These are phyloP conservation scores for Aspergillus caelatus DNA, from an alignment of 2,329 filamentous ascomycete genomes.

Conservation along the genomic window DNA sequence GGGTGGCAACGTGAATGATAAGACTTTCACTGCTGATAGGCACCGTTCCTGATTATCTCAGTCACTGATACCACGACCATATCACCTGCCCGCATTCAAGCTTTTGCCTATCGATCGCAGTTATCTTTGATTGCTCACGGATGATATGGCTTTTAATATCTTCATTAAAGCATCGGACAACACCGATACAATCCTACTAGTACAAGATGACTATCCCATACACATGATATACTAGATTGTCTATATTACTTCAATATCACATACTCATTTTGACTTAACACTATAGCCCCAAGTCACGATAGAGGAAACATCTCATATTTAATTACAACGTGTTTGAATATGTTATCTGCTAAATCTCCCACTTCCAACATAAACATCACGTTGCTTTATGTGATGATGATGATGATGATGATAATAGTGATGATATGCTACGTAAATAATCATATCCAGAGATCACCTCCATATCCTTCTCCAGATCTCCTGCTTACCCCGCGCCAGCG, in stretches of 20 bases:
- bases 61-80: slow-evolving; percentile 5
- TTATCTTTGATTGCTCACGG: background rate
- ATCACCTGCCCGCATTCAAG: background rate
- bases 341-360: background rate
- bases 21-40: slow-evolving; percentile 16
- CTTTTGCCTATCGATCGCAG: background rate
- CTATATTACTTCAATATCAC: background rate
- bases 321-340: background rate
- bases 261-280: background rate
- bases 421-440: too few relatives aligned
- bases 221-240: background rate
- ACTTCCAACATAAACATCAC: background rate
- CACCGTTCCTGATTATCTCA: background rate
- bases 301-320: background rate
- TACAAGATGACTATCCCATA: background rate
- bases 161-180: background rate
- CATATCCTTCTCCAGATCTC: slow-evolving; percentile 9
- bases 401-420: too few relatives aligned
- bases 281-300: too few relatives aligned
- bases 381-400: background rate
- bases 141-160: background rate
- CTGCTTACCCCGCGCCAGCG: slow-evolving; percentile 10
- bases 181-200: background rate
- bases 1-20: slow-evolving; percentile 14
- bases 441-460: background rate